Evolutionary conservation across 2,329 filamentous ascomycete genomes (phyloP), one percentile per base, ranked within the genome.

Genomic region (Fonsecaea erecta): DNA sequence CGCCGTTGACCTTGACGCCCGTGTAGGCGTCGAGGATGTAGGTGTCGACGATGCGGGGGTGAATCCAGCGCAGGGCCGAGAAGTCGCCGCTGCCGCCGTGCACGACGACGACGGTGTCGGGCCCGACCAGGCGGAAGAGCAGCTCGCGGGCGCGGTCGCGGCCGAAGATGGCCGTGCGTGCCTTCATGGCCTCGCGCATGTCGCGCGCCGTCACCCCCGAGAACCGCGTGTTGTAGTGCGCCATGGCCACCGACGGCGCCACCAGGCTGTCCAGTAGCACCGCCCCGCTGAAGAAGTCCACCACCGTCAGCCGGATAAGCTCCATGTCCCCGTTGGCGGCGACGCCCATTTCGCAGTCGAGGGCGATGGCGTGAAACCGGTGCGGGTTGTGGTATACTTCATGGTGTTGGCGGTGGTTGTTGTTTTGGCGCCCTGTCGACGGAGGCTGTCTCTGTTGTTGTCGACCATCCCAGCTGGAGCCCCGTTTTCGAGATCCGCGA

Each of bases 341-440:
- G 0, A 76, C 78, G 16, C 84, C 84, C 83, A 86, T 86, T 68
- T 86, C 84, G 67, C 84, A 86, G 66, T 86, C 84, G 2, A 87
- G 74, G 0, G 80, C 82, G 2, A 86, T 78, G 1, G 73, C 75
- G 2, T 18, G 16, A 30, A 67, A 16, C 14, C n/a, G n/a, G 4
- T 11, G 18, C 18, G 53, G 46, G 3, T 57, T 16, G 8, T 57
- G 21, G 52, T 32, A 32, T 64, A 12, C 21, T n/a, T n/a, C 14
- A 18, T 62, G 55, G 30, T 34, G n/a, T 8, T 46, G 12, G 4
- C 6, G 30, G 8, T 24, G 16, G n/a, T 1, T 18, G 40, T 2
- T 40, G 35, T 3, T 52, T n/a, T n/a, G n/a, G n/a, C n/a, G n/a
- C n/a, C n/a, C n/a, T n/a, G n/a, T n/a, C n/a, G n/a, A n/a, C n/a